A percentile compares a stretch with the other conserved stretches of the same genome.
Evolutionary conservation across 345 rosid species (phyloP).

Genomic region (Citrus hindsii): DNA sequence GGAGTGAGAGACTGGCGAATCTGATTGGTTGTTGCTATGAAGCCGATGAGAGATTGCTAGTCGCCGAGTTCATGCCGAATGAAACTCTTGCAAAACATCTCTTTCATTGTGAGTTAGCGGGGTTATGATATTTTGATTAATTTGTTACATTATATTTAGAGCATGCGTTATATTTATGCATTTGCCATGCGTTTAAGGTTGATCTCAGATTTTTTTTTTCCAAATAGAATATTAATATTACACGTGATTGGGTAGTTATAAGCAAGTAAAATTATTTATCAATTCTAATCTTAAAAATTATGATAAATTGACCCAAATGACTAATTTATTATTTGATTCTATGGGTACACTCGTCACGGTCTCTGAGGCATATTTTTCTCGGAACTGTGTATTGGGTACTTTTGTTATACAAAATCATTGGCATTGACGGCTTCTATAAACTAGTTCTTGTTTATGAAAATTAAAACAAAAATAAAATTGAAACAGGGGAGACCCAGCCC

Average conservation of each 20-base stretch:
- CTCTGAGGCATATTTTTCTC: neutral
- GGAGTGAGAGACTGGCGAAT: conserved; percentile 83
- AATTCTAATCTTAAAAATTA: neutral
- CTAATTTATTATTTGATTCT: neutral
- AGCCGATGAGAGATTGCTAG: conserved; percentile 86
- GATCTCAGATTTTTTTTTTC: neutral
- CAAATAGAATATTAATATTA: too few relatives aligned
- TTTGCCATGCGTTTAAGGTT: neutral
- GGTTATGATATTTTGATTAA: neutral
- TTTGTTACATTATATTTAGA: neutral
- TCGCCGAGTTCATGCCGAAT: conserved; percentile 90
- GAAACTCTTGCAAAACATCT: conserved; percentile 96
- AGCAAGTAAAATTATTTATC: neutral
- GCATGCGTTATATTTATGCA: neutral
- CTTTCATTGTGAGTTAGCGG: conserved; percentile 66
- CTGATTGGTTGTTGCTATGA: conserved; percentile 87
- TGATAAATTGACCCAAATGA: neutral
- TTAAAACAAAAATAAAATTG: neutral
- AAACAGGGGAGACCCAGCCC: conserved; percentile 89
- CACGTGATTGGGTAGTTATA: neutral
- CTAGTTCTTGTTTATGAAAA: too few relatives aligned
- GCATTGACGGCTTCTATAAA: neutral
- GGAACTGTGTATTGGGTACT: too few relatives aligned
- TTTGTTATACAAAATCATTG: neutral
- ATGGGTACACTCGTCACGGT: neutral